These are phyloP conservation scores for Crithidia sp. DNA, from an alignment of 208 protist species.

Conservation along the genomic window DNA sequence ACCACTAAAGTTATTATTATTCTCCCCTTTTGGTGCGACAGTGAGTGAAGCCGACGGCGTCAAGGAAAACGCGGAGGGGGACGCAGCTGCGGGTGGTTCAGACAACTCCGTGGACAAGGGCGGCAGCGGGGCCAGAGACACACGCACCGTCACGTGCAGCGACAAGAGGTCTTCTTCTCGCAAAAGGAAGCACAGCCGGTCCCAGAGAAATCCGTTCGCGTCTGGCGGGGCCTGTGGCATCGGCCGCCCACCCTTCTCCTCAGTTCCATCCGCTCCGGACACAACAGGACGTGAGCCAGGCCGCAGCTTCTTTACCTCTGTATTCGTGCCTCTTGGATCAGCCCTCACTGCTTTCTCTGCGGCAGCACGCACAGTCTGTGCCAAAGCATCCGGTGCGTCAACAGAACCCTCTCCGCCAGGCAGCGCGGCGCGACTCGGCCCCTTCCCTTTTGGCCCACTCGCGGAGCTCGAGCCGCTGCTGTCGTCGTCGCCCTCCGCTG, in stretches of 20 bases:
- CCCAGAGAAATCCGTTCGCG: slow-evolving; percentile 2
- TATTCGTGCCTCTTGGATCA: not conserved
- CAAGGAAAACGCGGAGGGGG: not conserved
- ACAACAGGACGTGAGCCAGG: not conserved
- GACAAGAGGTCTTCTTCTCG: not conserved
- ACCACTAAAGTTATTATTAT: not conserved
- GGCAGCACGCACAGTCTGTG: not conserved
- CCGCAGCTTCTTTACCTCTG: not conserved
- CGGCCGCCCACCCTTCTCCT: not conserved
- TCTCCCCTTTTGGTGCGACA: not conserved
- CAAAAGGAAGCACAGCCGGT: slow-evolving; percentile 1
- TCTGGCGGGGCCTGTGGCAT: slow-evolving; percentile 1
- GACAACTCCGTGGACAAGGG: not conserved
- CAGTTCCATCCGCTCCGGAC: not conserved
- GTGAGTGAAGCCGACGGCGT: not conserved
- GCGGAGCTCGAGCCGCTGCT: not conserved
- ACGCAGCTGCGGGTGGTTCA: not conserved
- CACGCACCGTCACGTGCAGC: not conserved
- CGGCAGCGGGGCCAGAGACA: not conserved
- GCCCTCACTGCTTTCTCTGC: not conserved
- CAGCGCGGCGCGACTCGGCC: not conserved
- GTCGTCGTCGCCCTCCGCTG: not conserved
- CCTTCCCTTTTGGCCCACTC: not conserved
- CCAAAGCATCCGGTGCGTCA: not conserved
- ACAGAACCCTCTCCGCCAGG: not conserved